Evolutionary conservation across 129 eudicot genomes (phyloP).

Genomic region (Lactuca sativa): DNA sequence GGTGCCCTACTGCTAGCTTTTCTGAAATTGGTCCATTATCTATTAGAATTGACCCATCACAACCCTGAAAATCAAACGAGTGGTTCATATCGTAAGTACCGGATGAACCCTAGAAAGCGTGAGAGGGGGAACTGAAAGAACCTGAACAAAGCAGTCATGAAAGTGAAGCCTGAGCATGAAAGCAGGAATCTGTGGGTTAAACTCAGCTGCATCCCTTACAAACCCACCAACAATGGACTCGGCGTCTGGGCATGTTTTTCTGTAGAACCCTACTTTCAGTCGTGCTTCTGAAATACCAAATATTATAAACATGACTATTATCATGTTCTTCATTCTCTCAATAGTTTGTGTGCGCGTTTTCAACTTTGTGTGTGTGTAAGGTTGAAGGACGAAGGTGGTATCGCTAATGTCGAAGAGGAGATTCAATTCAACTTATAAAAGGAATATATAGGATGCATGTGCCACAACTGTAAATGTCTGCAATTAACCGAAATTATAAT

Average conservation of each 20-base stretch:
- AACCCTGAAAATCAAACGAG: slow-evolving; percentile 52
- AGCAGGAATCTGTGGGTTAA: slow-evolving; percentile 41
- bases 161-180: slow-evolving; percentile 71
- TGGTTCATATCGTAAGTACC: not conserved
- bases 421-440: slow-evolving; percentile 1
- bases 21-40: slow-evolving; percentile 54
- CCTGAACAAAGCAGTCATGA: slow-evolving; percentile 86
- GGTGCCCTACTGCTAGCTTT: slow-evolving; percentile 59
- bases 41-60: slow-evolving; percentile 84
- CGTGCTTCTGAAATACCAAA: slow-evolving; percentile 39
- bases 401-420: not conserved
- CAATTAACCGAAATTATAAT: not conserved
- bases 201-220: slow-evolving; percentile 40
- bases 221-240: slow-evolving; percentile 54
- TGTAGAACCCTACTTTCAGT: slow-evolving; percentile 64
- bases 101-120: not conserved
- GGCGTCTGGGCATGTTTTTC: slow-evolving; percentile 56
- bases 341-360: slow-evolving; percentile 14
- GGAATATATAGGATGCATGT: not conserved
- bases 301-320: slow-evolving; percentile 8
- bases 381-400: not conserved
- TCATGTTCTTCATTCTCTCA: slow-evolving; percentile 26
- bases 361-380: slow-evolving; percentile 18
- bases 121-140: slow-evolving; percentile 9
- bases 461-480: not conserved